Evolutionary conservation across 768 basidiomycete genomes (phyloP).

Genomic region (Saitozyma sp.): DNA sequence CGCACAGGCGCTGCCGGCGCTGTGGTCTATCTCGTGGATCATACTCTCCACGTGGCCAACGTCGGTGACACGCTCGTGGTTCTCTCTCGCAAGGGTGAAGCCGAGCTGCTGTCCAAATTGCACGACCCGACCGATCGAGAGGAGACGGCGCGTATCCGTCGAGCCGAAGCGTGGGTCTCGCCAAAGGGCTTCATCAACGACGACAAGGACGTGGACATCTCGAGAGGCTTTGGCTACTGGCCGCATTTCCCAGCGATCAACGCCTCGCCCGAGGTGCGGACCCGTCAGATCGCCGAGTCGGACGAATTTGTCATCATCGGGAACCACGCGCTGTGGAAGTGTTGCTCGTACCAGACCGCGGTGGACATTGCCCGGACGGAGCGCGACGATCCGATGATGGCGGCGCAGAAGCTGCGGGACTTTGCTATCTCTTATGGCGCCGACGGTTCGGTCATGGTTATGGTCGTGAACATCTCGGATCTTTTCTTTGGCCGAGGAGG

Average conservation of each 20-base stretch:
- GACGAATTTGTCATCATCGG: conserved; percentile 97
- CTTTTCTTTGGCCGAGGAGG: conserved; percentile 59
- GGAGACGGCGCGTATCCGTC: conserved; percentile 83
- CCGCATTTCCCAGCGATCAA: conserved; percentile 86
- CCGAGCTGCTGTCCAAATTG: conserved; percentile 69
- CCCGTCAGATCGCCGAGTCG: conserved; percentile 68
- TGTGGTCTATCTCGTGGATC: conserved; percentile 77
- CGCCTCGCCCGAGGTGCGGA: conserved; percentile 75
- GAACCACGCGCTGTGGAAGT: conserved; percentile 90
- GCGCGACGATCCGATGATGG: conserved; percentile 73
- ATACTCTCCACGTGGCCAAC: conserved; percentile 84
- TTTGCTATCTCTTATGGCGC: conserved; percentile 97
- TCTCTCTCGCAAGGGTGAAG: conserved; percentile 69
- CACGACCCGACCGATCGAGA: conserved; percentile 86
- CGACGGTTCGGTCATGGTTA: conserved; percentile 92
- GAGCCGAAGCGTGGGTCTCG: conserved; percentile 92
- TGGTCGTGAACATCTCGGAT: conserved; percentile 85
- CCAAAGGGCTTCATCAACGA: conserved; percentile 88
- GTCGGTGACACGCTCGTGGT: conserved; percentile 86
- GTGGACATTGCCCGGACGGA: conserved; percentile 89
- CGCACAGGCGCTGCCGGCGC: conserved; percentile 79
- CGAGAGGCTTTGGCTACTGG: conserved; percentile 92
- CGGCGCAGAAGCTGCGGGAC: conserved; percentile 93
- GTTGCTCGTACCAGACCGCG: conserved; percentile 88
- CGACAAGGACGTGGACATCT: conserved; percentile 81